phyloP scores from a whole-genome alignment of 768 basidiomycete species.

The Exidia glandulosa region DNA sequence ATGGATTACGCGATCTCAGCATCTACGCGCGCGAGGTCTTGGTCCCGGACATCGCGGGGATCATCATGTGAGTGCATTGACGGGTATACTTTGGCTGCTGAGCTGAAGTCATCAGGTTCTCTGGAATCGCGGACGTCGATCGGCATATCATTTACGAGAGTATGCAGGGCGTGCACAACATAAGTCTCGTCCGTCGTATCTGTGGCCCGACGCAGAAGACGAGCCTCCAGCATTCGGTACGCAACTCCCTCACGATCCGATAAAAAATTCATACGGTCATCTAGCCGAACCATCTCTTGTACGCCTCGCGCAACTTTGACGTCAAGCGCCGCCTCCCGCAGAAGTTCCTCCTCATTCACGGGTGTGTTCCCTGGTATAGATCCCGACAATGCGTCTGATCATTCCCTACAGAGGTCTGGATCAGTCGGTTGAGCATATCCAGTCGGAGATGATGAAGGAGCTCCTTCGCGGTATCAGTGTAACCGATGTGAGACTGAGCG shows the following conservation, averaged over 20 bases:
- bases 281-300: slow-evolving; percentile 12
- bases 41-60: slow-evolving; percentile 8
- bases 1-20: slow-evolving; percentile 8
- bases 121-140: slow-evolving; percentile 11
- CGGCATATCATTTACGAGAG: slow-evolving; percentile 9
- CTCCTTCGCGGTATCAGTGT: slow-evolving; percentile 11
- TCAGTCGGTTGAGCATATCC: slow-evolving; percentile 7
- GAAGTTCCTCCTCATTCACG: slow-evolving; percentile 12
- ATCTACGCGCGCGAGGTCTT: slow-evolving; percentile 7
- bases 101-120: not conserved
- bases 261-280: not conserved
- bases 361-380: slow-evolving; percentile 2
- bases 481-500: slow-evolving; percentile 1
- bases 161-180: slow-evolving; percentile 7
- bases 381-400: not conserved
- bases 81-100: not conserved
- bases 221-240: slow-evolving; percentile 6
- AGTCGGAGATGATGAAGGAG: slow-evolving; percentile 14
- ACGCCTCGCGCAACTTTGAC: slow-evolving; percentile 11
- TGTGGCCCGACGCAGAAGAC: slow-evolving; percentile 9
- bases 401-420: slow-evolving; percentile 10
- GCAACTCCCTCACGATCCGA: not conserved
- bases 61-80: slow-evolving; percentile 10
- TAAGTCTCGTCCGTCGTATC: slow-evolving; percentile 8
- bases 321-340: slow-evolving; percentile 7